phyloP scores from a whole-genome alignment of 805 yeast species.

The Monosporozyma unispora region DNA sequence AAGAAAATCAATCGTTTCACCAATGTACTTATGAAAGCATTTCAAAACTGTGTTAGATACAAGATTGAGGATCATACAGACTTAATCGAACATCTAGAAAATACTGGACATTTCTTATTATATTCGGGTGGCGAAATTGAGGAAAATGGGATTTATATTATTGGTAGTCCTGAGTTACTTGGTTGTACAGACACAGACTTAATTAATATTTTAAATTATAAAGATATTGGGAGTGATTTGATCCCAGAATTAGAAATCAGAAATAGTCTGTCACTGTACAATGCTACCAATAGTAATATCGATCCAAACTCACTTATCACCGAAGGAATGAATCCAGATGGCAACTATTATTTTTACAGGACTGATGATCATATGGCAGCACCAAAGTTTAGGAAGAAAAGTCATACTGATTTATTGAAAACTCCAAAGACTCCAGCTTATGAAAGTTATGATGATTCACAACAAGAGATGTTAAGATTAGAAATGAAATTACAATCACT shows the following conservation, averaged over 20 bases:
- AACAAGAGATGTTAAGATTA: slow-evolving; percentile 18
- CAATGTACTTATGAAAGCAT: slow-evolving; percentile 53
- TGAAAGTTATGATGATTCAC: slow-evolving; percentile 22
- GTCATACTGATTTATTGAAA: slow-evolving; percentile 16
- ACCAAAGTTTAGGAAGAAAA: not conserved
- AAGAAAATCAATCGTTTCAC: slow-evolving; percentile 77
- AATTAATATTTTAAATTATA: slow-evolving; percentile 36
- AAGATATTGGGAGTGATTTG: slow-evolving; percentile 45
- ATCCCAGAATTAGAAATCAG: slow-evolving; percentile 26
- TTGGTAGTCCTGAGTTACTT: slow-evolving; percentile 51
- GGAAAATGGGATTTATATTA: slow-evolving; percentile 64
- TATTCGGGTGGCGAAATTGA: slow-evolving; percentile 62
- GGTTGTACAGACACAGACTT: slow-evolving; percentile 36
- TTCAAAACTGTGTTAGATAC: slow-evolving; percentile 63
- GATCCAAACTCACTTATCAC: not conserved
- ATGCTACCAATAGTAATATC: slow-evolving; percentile 7
- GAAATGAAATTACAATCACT: slow-evolving; percentile 26
- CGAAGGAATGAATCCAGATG: slow-evolving; percentile 8
- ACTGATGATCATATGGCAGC: not conserved
- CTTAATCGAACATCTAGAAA: slow-evolving; percentile 49
- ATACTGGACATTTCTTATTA: slow-evolving; percentile 65
- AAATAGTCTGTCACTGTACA: slow-evolving; percentile 22
- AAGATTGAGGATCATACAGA: slow-evolving; percentile 43
- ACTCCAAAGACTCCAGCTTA: not conserved
- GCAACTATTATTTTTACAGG: not conserved